Evolutionary conservation across 192 early-diverging fungal genomes (phyloP), one percentile per base, ranked within the genome.

Genomic region (Polychytrium aggregatum): DNA sequence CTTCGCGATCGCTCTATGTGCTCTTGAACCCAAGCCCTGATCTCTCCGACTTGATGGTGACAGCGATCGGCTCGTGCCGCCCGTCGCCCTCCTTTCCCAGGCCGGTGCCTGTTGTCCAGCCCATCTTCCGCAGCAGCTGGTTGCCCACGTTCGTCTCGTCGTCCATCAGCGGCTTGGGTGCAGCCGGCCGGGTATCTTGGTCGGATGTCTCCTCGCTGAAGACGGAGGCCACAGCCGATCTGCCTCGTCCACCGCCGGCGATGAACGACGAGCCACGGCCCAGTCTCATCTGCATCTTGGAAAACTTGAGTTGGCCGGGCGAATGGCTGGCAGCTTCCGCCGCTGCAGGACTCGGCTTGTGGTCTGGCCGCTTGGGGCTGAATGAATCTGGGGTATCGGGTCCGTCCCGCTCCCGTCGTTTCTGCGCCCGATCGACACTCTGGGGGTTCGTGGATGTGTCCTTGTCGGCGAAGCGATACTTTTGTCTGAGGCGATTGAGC

Each of bases 71-170:
- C 17, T 63, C 53, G 13, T 57, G 40, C 18, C 52, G 45, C 22
- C 60, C 60, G 33, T 42, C 26, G 17, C 55, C 55, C 27, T 17
- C 25, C 4, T 42, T 43, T 10, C 60, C 60, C 4, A 63, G 49
- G 24, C 60, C 60, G 25, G 57, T 42, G 13, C 60, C 60, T 33
- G 41, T 34, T 21, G 37, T 63, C 60, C 60, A 63, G 7, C 59
- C 60, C 60, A 63, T 63, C 39, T 63, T 63, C 20, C 43, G 48
- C 31, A 63, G 29, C 39, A 63, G 29, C 33, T 37, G 26, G 21
- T 35, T 41, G 20, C 60, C 60, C 13, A 50, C 47, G 44, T 57
- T 57, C 1, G 47, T 33, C n/a, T n/a, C n/a, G n/a, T n/a, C n/a
- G n/a, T n/a, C n/a, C n/a, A n/a, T n/a, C n/a, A n/a, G n/a, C n/a